A percentile compares a stretch with the other conserved stretches of the same genome.
Conservation (phyloP, 78 protist species). For the Salpingoeca rosetta region DNA sequence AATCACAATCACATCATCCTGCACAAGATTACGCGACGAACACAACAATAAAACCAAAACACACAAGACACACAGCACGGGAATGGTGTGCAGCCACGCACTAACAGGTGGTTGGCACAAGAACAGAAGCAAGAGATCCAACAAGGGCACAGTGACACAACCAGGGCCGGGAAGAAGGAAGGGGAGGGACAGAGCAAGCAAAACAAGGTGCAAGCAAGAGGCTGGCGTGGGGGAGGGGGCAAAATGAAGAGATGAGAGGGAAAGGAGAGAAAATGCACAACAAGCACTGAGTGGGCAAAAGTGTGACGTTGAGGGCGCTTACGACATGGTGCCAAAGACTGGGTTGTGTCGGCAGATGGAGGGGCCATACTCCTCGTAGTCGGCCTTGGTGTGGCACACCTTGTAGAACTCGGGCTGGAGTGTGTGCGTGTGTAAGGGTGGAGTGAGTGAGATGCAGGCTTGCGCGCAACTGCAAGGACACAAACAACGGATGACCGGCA, state of each 20-base stretch:
- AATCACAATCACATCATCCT: no score
- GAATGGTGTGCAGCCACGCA: neutral
- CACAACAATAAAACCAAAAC: neutral
- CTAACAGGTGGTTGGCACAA: neutral
- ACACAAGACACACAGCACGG: no score
- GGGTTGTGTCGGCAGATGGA: constrained; percentile 71
- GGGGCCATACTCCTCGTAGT: constrained; percentile 95
- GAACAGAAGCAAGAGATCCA: neutral
- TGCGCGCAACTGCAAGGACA: no score
- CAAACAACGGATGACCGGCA: no score
- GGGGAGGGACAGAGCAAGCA: neutral
- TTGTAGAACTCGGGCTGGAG: constrained; percentile 81
- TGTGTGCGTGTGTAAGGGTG: no score
- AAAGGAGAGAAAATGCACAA: neutral
- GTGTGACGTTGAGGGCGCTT: neutral
- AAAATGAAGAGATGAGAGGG: neutral
- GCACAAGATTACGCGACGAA: no score
- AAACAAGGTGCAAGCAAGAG: neutral
- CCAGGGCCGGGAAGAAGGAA: neutral
- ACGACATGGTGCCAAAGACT: constrained; percentile 54
- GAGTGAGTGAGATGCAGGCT: neutral
- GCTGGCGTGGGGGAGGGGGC: neutral
- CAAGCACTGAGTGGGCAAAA: neutral
- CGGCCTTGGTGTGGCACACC: constrained; percentile 79
- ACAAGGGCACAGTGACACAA: no score